A percentile compares a stretch with the other conserved stretches of the same genome.
These are phyloP conservation scores for Eucalyptus guilfoylei DNA, from an alignment of 345 rosid genomes.

Conservation along the genomic window DNA sequence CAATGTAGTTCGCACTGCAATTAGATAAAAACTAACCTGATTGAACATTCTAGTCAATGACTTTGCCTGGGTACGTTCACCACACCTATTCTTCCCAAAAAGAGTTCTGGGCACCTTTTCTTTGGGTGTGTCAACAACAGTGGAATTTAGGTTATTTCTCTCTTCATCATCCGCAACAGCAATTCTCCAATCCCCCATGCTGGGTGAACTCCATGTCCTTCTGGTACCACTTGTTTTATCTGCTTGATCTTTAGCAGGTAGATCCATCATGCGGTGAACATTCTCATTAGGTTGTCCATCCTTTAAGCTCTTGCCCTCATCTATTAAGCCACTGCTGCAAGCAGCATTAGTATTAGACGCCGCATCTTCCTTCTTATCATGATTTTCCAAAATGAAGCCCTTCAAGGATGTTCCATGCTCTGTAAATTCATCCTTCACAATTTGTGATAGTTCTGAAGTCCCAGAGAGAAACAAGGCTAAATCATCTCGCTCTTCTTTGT, in stretches of 20 bases:
- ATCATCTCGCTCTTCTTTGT: conserved; percentile 77
- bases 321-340: conserved; percentile 9
- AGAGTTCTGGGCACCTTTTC: conserved; percentile 47
- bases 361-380: conserved; percentile 7
- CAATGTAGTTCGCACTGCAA: not conserved
- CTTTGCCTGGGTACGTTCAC: conserved; percentile 22
- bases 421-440: conserved; percentile 15
- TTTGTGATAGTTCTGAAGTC: conserved; percentile 14
- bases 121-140: conserved; percentile 51
- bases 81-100: conserved; percentile 43
- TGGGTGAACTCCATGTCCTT: conserved; percentile 65
- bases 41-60: conserved; percentile 18
- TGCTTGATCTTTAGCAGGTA: conserved; percentile 23
- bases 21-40: conserved; percentile 21
- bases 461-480: conserved; percentile 78
- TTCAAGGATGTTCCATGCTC: conserved; percentile 4
- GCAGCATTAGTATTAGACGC: conserved; percentile 10
- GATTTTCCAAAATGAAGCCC: conserved; percentile 10
- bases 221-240: conserved; percentile 27
- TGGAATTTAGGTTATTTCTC: conserved; percentile 4
- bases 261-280: conserved; percentile 18
- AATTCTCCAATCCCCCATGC: conserved; percentile 45
- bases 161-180: conserved; percentile 27
- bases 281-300: conserved; percentile 14
- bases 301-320: conserved; percentile 1